These are phyloP conservation scores for Datura wrightii DNA, from an alignment of 257 asterid genomes.

Conservation along the genomic window DNA sequence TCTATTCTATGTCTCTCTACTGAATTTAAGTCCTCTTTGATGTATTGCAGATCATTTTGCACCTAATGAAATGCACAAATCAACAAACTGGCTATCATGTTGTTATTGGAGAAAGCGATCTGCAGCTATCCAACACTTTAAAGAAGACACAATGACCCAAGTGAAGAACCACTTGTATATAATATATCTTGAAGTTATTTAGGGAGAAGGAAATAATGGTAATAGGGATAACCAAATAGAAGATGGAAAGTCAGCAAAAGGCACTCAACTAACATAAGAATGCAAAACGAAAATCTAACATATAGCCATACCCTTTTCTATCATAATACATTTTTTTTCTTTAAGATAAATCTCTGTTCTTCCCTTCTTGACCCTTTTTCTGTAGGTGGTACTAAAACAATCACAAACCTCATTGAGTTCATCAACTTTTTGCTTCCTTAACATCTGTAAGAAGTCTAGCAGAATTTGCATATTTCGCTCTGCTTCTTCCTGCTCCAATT, in stretches of 20 bases:
- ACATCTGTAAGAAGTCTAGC: conserved; percentile 68
- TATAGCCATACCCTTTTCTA: not conserved
- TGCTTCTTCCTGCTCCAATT: conserved; percentile 82
- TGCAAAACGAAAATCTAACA: not conserved
- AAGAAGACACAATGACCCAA: conserved; percentile 11
- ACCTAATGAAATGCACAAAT: conserved; percentile 48
- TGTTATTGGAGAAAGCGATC: conserved; percentile 21
- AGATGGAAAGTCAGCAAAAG: not conserved
- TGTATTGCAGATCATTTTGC: conserved; percentile 64
- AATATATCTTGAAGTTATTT: not conserved
- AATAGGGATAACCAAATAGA: conserved; percentile 10
- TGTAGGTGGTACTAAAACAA: not conserved
- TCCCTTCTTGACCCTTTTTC: not conserved
- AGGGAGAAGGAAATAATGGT: conserved; percentile 1
- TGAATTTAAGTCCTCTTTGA: conserved; percentile 69
- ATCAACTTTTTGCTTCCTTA: conserved; percentile 67
- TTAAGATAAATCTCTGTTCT: not conserved
- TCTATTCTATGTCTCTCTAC: conserved; percentile 76
- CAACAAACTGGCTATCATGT: not conserved
- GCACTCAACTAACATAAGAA: not conserved
- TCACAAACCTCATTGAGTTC: conserved; percentile 75
- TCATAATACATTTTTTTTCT: not conserved
- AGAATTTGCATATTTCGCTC: conserved; percentile 82
- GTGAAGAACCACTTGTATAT: conserved; percentile 25
- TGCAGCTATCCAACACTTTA: not conserved